Evolutionary conservation across 768 basidiomycete genomes (phyloP).

Genomic region (Tricholoma flavovirens): DNA sequence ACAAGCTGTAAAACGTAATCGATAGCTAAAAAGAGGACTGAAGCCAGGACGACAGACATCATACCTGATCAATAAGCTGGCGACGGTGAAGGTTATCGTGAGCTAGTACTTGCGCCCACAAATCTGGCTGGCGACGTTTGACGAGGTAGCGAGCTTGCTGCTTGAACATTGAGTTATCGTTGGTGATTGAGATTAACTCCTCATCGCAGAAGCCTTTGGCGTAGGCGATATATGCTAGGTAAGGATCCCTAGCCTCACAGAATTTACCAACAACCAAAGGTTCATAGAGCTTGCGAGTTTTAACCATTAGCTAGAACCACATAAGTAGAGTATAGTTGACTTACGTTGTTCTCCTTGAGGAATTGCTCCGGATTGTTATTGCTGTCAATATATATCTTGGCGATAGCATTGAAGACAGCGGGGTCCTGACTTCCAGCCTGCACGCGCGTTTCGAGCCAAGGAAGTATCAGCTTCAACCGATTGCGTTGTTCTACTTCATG

Average conservation of each 20-base stretch:
- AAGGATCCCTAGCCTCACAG: conserved; percentile 97
- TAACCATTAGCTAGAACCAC: conserved; percentile 7
- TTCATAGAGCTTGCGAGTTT: conserved; percentile 71
- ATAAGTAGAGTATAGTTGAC: conserved; percentile 21
- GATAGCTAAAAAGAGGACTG: neutral
- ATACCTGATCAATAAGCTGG: conserved; percentile 86
- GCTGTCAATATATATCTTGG: conserved; percentile 98
- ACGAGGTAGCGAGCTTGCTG: conserved; percentile 98
- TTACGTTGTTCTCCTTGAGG: conserved; percentile 96
- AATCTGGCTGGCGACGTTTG: conserved; percentile 89
- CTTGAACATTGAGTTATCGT: conserved; percentile 99
- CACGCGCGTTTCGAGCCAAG: conserved; percentile 93
- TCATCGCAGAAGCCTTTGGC: conserved; percentile 99
- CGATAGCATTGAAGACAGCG: conserved; percentile 92
- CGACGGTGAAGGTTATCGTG: conserved; percentile 90
- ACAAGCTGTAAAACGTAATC: conserved; percentile 52
- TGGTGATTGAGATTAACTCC: conserved; percentile 93
- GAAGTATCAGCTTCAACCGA: conserved; percentile 91
- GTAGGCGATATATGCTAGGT: conserved; percentile 97
- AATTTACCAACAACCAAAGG: conserved; percentile 97
- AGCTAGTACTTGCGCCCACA: conserved; percentile 93
- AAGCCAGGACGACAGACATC: neutral
- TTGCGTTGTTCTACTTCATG: conserved; percentile 96
- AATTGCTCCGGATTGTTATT: conserved; percentile 98
- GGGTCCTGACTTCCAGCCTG: conserved; percentile 92